phyloP scores from a whole-genome alignment of 2,329 filamentous ascomycete genomes.

The Fusarium concolor region DNA sequence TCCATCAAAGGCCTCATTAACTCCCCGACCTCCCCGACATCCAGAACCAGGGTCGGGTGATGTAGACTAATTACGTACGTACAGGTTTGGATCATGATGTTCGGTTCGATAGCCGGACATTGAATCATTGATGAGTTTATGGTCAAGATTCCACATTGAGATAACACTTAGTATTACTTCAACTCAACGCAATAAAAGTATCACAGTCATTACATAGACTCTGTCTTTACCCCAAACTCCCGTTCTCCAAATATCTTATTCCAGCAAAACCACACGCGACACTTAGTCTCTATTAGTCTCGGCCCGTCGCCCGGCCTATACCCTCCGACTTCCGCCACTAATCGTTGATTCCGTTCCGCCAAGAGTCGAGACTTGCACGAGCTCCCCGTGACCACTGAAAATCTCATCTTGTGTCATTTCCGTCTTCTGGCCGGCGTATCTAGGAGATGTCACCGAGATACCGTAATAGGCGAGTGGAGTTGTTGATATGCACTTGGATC shows the following conservation, averaged over 20 bases:
- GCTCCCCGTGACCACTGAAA: conserved; percentile 41
- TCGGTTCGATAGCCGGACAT: conserved; percentile 8
- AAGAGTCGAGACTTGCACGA: conserved; percentile 20
- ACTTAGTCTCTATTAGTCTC: not conserved
- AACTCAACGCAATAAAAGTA: no score
- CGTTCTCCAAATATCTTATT: not conserved
- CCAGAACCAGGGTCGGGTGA: conserved; percentile 14
- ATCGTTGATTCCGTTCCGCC: conserved; percentile 2
- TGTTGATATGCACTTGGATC: not conserved
- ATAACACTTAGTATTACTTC: not conserved
- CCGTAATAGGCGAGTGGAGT: conserved; percentile 8
- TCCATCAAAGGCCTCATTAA: conserved; percentile 29
- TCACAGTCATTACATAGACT: not conserved
- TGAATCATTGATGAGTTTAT: no score
- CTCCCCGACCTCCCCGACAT: conserved; percentile 41
- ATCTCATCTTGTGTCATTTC: conserved; percentile 10
- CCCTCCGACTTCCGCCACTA: conserved; percentile 37
- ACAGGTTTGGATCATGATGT: not conserved
- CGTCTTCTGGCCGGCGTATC: conserved; percentile 21
- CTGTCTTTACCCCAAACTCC: conserved; percentile 7
- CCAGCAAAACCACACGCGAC: not conserved
- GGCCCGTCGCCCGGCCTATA: conserved; percentile 28
- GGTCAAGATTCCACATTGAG: no score
- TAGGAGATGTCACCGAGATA: conserved; percentile 12
- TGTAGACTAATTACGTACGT: not conserved